Evolutionary conservation across 352 stramenopile genomes (phyloP).

Genomic region (Phytophthora litchii): DNA sequence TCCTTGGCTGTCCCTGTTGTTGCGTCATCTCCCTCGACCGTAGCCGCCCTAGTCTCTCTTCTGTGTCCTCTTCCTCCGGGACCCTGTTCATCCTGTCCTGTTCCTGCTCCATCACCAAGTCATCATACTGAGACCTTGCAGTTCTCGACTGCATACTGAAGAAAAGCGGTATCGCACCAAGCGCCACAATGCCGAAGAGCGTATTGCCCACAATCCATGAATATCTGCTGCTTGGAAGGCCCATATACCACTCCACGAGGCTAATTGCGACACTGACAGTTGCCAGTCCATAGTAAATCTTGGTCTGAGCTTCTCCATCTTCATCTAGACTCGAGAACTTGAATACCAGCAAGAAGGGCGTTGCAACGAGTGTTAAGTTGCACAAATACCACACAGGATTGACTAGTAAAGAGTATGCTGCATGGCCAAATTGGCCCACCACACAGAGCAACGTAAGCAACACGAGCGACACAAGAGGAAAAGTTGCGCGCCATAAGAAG

Average conservation of each 20-base stretch:
- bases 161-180: constrained; percentile 72
- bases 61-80: constrained; percentile 20
- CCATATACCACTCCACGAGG: constrained; percentile 75
- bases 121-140: constrained; percentile 56
- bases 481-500: constrained; percentile 80
- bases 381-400: constrained; percentile 82
- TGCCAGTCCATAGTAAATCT: constrained; percentile 60
- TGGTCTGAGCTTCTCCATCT: constrained; percentile 29
- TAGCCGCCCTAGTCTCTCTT: constrained; percentile 12
- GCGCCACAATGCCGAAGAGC: constrained; percentile 71
- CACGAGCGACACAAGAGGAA: constrained; percentile 81
- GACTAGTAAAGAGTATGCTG: constrained; percentile 72
- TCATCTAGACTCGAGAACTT: constrained; percentile 56
- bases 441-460: constrained; percentile 71
- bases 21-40: constrained; percentile 10
- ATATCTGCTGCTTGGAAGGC: constrained; percentile 47
- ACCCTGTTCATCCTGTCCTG: constrained; percentile 16
- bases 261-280: constrained; percentile 56
- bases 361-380: constrained; percentile 72
- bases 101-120: constrained; percentile 40
- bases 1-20: constrained; percentile 24
- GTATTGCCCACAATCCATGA: constrained; percentile 86
- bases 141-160: constrained; percentile 67
- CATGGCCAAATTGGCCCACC: constrained; percentile 64
- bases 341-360: constrained; percentile 80